Conservation (phyloP, 257 asterid species). For the Forsythia suspensa region DNA sequence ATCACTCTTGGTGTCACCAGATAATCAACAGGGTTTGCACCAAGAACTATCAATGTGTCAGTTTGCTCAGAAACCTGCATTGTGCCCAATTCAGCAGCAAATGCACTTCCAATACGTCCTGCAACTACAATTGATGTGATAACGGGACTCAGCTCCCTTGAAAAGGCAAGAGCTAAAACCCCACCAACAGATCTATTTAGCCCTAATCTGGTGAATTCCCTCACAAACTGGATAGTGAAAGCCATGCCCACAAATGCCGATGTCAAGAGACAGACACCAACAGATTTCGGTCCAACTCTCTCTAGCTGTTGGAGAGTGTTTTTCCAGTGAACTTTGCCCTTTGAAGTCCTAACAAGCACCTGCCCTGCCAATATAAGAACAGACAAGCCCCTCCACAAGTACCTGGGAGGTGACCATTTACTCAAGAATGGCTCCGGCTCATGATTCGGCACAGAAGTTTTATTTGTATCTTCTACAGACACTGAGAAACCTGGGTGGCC, state of each 20-base stretch:
- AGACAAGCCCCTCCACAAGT: constrained; percentile 90
- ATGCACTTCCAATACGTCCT: constrained; percentile 94
- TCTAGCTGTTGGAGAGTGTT: constrained; percentile 86
- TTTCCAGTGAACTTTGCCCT: constrained; percentile 80
- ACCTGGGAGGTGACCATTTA: constrained; percentile 88
- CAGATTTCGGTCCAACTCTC: constrained; percentile 92
- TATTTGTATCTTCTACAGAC: constrained; percentile 36
- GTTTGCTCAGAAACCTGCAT: constrained; percentile 99
- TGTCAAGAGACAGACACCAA: constrained; percentile 86
- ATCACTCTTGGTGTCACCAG: constrained; percentile 87
- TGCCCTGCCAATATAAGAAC: constrained; percentile 77
- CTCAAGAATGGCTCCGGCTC: constrained; percentile 47
- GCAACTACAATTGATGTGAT: constrained; percentile 91
- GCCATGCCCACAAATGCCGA: constrained; percentile 99
- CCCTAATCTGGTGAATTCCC: constrained; percentile 92
- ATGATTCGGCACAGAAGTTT: constrained; percentile 26
- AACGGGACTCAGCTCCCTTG: constrained; percentile 92
- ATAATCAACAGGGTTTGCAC: constrained; percentile 85
- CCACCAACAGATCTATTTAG: constrained; percentile 93
- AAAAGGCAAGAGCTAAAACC: constrained; percentile 85
- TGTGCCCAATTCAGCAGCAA: constrained; percentile 94
- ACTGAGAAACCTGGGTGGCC: constrained; percentile 47
- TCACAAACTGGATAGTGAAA: constrained; percentile 88
- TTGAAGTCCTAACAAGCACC: constrained; percentile 55
- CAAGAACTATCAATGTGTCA: constrained; percentile 89